Percentiles rank a stretch among this genome's conserved stretches.
Evolutionary conservation across 2,329 filamentous ascomycete species (phyloP).

Genomic region (Exophiala lecanii-corni): DNA sequence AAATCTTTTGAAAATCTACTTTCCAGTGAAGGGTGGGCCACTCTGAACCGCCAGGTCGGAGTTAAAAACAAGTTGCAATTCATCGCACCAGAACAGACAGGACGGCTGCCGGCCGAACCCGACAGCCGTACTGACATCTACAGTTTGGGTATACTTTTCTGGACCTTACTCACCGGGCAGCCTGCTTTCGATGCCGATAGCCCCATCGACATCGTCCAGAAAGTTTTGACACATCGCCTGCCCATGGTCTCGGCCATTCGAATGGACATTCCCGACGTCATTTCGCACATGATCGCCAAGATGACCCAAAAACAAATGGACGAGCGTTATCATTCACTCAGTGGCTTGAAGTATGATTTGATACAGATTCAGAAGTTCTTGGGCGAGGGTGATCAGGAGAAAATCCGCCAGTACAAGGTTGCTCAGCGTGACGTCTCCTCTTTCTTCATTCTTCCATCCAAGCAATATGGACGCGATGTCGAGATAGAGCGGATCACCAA

Average conservation of each 20-base stretch:
- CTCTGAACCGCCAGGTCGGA: slow-evolving; percentile 74
- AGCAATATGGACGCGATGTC: slow-evolving; percentile 72
- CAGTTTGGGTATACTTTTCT: slow-evolving; percentile 83
- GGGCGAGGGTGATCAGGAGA: slow-evolving; percentile 66
- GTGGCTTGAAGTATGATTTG: slow-evolving; percentile 78
- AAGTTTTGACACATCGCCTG: slow-evolving; percentile 74
- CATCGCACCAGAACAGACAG: slow-evolving; percentile 92
- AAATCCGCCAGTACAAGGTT: slow-evolving; percentile 69
- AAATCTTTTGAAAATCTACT: slow-evolving; percentile 88
- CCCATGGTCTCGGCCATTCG: slow-evolving; percentile 71
- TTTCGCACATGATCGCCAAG: slow-evolving; percentile 80
- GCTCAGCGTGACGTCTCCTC: slow-evolving; percentile 85
- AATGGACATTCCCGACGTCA: slow-evolving; percentile 76
- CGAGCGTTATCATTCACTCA: slow-evolving; percentile 85
- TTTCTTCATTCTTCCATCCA: slow-evolving; percentile 79
- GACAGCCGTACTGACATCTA: slow-evolving; percentile 93
- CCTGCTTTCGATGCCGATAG: slow-evolving; percentile 74
- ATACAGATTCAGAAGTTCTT: slow-evolving; percentile 68
- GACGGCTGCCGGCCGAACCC: slow-evolving; percentile 84
- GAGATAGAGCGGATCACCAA: slow-evolving; percentile 67
- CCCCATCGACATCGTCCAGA: slow-evolving; percentile 87
- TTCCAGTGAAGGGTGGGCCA: slow-evolving; percentile 77
- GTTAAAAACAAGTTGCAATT: slow-evolving; percentile 86
- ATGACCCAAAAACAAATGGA: slow-evolving; percentile 86
- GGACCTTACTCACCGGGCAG: slow-evolving; percentile 74